Evolutionary conservation across 1,284 basidiomycete genomes (phyloP).

Genomic region (Athelia psychrophila): DNA sequence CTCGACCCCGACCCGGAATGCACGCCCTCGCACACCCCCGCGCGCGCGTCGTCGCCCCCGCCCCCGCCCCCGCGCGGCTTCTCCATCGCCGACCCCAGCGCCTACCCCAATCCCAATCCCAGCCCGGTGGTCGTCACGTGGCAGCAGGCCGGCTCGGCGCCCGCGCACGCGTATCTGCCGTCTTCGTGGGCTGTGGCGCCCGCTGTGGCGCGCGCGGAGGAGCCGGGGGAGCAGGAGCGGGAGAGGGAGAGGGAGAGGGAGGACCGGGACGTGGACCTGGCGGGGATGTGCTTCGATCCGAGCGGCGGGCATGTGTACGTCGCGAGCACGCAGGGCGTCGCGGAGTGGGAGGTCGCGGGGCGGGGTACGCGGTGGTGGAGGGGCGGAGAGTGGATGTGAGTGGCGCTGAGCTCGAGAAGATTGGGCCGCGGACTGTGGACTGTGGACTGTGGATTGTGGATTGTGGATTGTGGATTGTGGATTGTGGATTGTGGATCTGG

Average conservation of each 20-base stretch:
- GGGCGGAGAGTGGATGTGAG: conserved; percentile 7
- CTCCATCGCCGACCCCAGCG: too few relatives aligned
- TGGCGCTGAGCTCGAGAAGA: too few relatives aligned
- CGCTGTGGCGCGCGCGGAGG: not conserved
- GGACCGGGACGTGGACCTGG: conserved; percentile 56
- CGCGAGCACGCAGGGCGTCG: conserved; percentile 56
- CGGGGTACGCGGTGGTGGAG: conserved; percentile 62
- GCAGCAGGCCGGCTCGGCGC: not conserved
- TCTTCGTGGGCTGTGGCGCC: not conserved
- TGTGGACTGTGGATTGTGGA: too few relatives aligned
- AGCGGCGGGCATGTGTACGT: conserved; percentile 66
- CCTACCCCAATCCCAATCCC: not conserved
- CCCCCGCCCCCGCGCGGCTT: too few relatives aligned
- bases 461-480: too few relatives aligned
- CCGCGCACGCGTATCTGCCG: not conserved
- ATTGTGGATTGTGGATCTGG: too few relatives aligned
- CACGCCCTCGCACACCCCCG: conserved; percentile 22
- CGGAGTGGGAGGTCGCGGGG: conserved; percentile 63
- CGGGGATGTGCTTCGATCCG: conserved; percentile 75
- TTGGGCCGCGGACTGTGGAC: too few relatives aligned
- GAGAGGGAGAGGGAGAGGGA: conserved; percentile 33
- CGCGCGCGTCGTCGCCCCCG: conserved; percentile 16
- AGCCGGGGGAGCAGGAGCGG: not conserved
- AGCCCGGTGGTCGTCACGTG: not conserved
- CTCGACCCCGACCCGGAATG: conserved; percentile 13